phyloP scores from a whole-genome alignment of 2,329 filamentous ascomycete genomes.

The Alternaria dauci region DNA sequence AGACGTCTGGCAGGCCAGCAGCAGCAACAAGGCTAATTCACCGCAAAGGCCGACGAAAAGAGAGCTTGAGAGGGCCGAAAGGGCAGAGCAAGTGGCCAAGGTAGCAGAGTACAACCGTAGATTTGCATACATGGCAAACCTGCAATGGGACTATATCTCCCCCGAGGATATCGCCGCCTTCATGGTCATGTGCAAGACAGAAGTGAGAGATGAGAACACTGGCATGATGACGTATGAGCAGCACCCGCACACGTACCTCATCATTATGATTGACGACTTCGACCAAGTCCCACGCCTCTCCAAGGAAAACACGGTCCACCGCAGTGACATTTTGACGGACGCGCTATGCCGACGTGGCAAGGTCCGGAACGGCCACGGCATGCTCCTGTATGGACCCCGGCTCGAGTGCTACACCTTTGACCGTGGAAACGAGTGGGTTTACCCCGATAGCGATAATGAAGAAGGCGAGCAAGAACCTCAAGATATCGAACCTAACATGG shows the following conservation, averaged over 20 bases:
- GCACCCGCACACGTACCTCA: constrained; percentile 29
- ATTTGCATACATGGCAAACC: background rate
- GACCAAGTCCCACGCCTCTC: constrained; percentile 18
- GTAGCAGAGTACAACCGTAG: background rate
- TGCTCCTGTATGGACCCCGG: constrained; percentile 35
- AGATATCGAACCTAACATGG: constrained; percentile 5
- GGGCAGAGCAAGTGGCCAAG: background rate
- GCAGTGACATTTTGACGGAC: constrained; percentile 33
- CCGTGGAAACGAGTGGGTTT: constrained; percentile 2
- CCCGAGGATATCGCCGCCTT: constrained; percentile 34
- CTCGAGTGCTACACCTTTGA: constrained; percentile 39
- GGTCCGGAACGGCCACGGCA: constrained; percentile 27
- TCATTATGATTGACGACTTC: constrained; percentile 38
- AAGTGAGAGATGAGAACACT: background rate
- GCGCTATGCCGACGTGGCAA: constrained; percentile 23
- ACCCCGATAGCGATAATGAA: background rate
- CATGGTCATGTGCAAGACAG: constrained; percentile 18
- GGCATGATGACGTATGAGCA: background rate
- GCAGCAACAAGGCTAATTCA: constrained; percentile 10
- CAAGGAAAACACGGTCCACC: constrained; percentile 18
- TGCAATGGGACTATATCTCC: constrained; percentile 24
- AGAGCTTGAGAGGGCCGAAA: background rate
- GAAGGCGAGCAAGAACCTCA: background rate
- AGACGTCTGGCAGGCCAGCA: constrained; percentile 4
- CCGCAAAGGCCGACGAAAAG: background rate